Percentiles rank a stretch among this genome's conserved stretches.
Evolutionary conservation across 106 monocot species (phyloP).

Genomic region (Dioscorea alata): DNA sequence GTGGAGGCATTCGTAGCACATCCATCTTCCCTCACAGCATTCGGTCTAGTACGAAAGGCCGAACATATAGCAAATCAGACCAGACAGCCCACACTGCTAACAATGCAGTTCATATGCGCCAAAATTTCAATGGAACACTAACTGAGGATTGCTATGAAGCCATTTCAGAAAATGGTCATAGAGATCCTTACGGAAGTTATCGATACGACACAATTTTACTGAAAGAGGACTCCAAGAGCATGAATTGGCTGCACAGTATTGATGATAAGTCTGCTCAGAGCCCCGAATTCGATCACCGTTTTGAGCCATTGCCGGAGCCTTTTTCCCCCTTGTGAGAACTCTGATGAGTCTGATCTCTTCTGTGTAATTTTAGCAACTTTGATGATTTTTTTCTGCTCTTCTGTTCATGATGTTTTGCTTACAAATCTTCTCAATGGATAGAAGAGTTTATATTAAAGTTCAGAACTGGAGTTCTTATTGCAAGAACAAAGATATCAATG

Average conservation of each 20-base stretch:
- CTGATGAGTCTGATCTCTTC: too few relatives aligned
- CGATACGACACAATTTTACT: slow-evolving; percentile 77
- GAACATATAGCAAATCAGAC: slow-evolving; percentile 37
- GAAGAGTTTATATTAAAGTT: too few relatives aligned
- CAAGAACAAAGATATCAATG: too few relatives aligned
- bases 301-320: slow-evolving; percentile 81
- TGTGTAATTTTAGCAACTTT: too few relatives aligned
- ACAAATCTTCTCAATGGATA: too few relatives aligned
- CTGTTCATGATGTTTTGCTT: too few relatives aligned
- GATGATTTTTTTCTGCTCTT: too few relatives aligned
- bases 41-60: slow-evolving; percentile 42
- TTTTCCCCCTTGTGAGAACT: slow-evolving; percentile 38
- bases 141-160: slow-evolving; percentile 21
- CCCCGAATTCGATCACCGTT: slow-evolving; percentile 81
- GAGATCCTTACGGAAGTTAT: slow-evolving; percentile 66
- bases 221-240: slow-evolving; percentile 83
- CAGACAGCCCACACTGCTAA: slow-evolving; percentile 18
- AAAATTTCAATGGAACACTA: slow-evolving; percentile 17
- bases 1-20: slow-evolving; percentile 55
- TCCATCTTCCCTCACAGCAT: slow-evolving; percentile 93
- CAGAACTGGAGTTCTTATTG: too few relatives aligned
- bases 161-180: slow-evolving; percentile 23
- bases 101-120: slow-evolving; percentile 19
- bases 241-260: slow-evolving; percentile 75
- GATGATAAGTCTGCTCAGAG: slow-evolving; percentile 79